Base-by-base conservation (phyloP, 2,329 filamentous ascomycete genomes). In the Alternaria tenuissima region DNA sequence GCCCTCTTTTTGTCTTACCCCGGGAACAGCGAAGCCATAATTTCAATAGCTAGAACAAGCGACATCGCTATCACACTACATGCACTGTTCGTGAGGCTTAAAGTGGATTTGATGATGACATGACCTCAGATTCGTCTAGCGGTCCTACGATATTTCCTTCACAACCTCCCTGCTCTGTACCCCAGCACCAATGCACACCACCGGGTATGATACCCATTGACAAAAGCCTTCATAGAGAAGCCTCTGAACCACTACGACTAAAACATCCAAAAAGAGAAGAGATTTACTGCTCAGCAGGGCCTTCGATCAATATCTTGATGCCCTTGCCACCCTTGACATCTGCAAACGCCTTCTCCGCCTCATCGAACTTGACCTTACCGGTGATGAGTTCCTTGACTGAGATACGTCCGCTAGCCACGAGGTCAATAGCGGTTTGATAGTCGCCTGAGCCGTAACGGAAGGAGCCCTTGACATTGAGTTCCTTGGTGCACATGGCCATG, bases 371-470 rank as follows among this genome's bases (percentile, higher is more conserved):
- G 52, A 97, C 93, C 28, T 88, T 88, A 30, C 86, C 86, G 14
- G 91, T 92, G 65, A 98, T 89, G 63, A 98, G 83, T 78, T 87
- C 87, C 87, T 96, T 96, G 32, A 89, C 86, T 56, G 84, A 83
- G 41, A 98, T 87, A 77, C 87, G 88, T 51, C 91, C 91, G 26
- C 81, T 85, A 7, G 86, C 85, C 1, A 97, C 88, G 62, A 98
- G 84, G 65, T 92, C 88, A 46, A 97, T 85, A 5, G 93, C 93
- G 7, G 94, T 87, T 76, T 89, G 87, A 80, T 97, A 98, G 79
- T 97, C 94, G 20, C 94, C 94, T 55, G 88, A 87, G 4, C 90
- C 90, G 79, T 98, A 98, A 39, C 94, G 88, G 85, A 98, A 98
- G 64, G 90, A 94, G 22, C 94, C 94, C 75, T 90, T 91, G 47